Evolutionary conservation across 257 asterid genomes (phyloP), one percentile per base, ranked within the genome.

Genomic region (Solanum appendiculatum): DNA sequence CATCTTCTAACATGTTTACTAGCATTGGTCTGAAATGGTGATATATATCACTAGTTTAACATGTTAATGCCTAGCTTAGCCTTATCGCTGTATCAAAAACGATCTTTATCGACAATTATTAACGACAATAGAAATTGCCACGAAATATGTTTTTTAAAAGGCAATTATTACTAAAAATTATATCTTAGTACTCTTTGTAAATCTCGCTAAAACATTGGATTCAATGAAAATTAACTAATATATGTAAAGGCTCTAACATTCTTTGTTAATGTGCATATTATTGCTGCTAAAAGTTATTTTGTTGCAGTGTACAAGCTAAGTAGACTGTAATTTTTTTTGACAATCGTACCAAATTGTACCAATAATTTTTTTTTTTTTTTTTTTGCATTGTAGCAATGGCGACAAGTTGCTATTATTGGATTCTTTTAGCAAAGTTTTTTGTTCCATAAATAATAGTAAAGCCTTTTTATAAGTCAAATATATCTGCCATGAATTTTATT

Each of bases 231-330:
- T 16, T 51, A 51, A 51, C 9, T 46, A 46, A 46, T 46, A 0
- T 13, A 6, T 0, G 0, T 51, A 5, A 16, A 51, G 15, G 0
- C 1, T 51, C 1, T 0, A 16, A 1, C 9, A 2, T 0, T 15
- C 1, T 16, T 2, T 48, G 0, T 5, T 48, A 48, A 48, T 48
- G 0, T 48, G 1, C 7, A 5, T 15, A 15, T 48, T 48, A 15
- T 48, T 48, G 20, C 56, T 48, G 1, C 1, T 48, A 48, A 48
- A 15, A 48, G 2, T 1, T 48, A 48, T 15, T 15, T 15, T 15
- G 0, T 15, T 1, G 7, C 20, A 48, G 21, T 5, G 15, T 13
- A 46, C 15, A 10, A 0, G 2, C 54, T 46, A 46, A 46, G 18
- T 13, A 13, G 18, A 46, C 18, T 12, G 16, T 51, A 16, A 51